These are phyloP conservation scores for Candida buenavistaensis DNA, from an alignment of 1,139 yeast genomes.

Conservation along the genomic window DNA sequence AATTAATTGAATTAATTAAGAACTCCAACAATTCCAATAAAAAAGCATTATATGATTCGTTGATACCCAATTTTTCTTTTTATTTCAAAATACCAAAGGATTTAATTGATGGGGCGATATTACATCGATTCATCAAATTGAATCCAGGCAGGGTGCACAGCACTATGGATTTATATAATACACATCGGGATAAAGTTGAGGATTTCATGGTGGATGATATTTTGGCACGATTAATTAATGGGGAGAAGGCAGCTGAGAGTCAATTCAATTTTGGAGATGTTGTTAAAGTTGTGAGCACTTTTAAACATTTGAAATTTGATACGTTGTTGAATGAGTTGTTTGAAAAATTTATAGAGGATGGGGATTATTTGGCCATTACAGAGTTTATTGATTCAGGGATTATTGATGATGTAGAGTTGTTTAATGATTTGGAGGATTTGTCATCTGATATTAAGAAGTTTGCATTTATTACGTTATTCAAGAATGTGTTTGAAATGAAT, in stretches of 20 bases:
- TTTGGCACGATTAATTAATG: constrained; percentile 22
- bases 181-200: constrained; percentile 18
- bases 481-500: constrained; percentile 10
- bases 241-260: constrained; percentile 11
- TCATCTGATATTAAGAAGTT: constrained; percentile 8
- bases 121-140: constrained; percentile 25
- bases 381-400: constrained; percentile 4
- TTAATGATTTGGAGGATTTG: constrained; percentile 1
- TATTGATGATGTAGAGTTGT: not conserved
- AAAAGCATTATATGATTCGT: constrained; percentile 11
- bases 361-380: constrained; percentile 3
- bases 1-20: constrained; percentile 12
- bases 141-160: constrained; percentile 45
- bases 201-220: constrained; percentile 18
- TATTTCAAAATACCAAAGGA: constrained; percentile 20
- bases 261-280: constrained; percentile 6
- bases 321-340: constrained; percentile 1
- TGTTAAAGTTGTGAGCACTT: constrained; percentile 7
- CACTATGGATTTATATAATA: constrained; percentile 33
- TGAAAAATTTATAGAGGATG: constrained; percentile 2
- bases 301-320: constrained; percentile 7
- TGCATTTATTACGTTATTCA: constrained; percentile 14
- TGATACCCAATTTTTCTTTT: constrained; percentile 32
- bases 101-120: constrained; percentile 15
- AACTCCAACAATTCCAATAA: constrained; percentile 13